Percentiles rank a stretch among this genome's conserved stretches.
These are phyloP conservation scores for Rhizopus sp. DNA, from an alignment of 371 early-diverging fungal genomes.

Conservation along the genomic window DNA sequence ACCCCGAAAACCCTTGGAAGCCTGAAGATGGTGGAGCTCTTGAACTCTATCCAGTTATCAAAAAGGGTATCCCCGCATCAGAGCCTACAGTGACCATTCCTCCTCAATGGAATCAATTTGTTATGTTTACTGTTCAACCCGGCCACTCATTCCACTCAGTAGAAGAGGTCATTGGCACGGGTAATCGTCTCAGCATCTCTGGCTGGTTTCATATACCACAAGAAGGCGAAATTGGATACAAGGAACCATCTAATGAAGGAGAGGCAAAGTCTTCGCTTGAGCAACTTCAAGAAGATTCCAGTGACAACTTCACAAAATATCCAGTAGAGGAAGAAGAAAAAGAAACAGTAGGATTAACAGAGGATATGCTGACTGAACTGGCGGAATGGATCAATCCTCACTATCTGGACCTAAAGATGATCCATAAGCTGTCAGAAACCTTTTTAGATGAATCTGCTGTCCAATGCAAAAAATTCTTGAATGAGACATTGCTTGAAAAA, in stretches of 20 bases:
- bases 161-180: constrained; percentile 67
- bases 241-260: constrained; percentile 27
- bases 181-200: constrained; percentile 64
- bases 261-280: constrained; percentile 52
- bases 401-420: constrained; percentile 51
- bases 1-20: constrained; percentile 65
- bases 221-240: constrained; percentile 60
- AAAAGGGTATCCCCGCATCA: constrained; percentile 62
- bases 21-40: constrained; percentile 68
- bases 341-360: constrained; percentile 29
- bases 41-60: constrained; percentile 71
- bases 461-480: constrained; percentile 63
- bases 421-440: constrained; percentile 54
- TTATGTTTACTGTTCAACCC: constrained; percentile 76
- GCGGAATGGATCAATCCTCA: constrained; percentile 62
- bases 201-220: constrained; percentile 82
- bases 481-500: constrained; percentile 42
- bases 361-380: constrained; percentile 43
- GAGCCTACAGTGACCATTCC: constrained; percentile 61
- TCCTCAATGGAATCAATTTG: constrained; percentile 77
- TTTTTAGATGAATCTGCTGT: constrained; percentile 73
- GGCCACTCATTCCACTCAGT: constrained; percentile 82
- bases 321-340: too few relatives aligned
- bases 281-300: constrained; percentile 22
- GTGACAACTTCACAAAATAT: not conserved